Evolutionary conservation across 78 protist genomes (phyloP), one percentile per base, ranked within the genome.

Genomic region (Capsaspora owczarzaki): DNA sequence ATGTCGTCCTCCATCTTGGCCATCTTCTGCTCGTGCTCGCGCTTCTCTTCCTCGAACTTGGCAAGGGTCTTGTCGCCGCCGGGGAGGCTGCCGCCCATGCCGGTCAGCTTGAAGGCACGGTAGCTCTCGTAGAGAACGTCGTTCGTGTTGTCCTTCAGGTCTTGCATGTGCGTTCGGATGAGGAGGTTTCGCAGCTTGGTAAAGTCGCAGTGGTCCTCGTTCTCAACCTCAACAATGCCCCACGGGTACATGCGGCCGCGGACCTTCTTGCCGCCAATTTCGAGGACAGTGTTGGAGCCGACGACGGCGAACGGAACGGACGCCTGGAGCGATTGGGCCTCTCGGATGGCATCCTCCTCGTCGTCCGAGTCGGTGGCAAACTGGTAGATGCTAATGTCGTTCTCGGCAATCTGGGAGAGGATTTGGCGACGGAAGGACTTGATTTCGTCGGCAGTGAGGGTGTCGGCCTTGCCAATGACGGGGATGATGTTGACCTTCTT

Each of bases 401-500:
- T 20, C 33, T 2, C 1, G 25, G 1, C 61, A 31, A 74, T 42
- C 63, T 43, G 37, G 25, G 40, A 33, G 38, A 40, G 76, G 51
- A 42, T 29, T 61, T 74, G 78, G 0, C 43, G 38, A 27, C 63
- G 37, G 33, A n/a, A 12, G 60, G 23, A 23, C 38, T 16, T 14
- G 40, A 40, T 1, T 33, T 74, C 79, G n/a, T 46, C 42, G 14
- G 20, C 42, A 8, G 79, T 74, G 69, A 74, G 79, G 25, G 79
- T 22, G 23, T 74, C 79, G 1, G 79, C 16, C 79, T 84, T 84
- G 43, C 78, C 87, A 12, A 84, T 77, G 38, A 84, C 79, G 43
- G 87, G 87, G 27, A 84, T 51, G 43, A 84, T 63, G 82, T 84
- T 84, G 49, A 68, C 87, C 77, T 37, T 6, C 49, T 33, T 33